Conservation (phyloP, 805 yeast genomes). For the Yarrowia porcina region DNA sequence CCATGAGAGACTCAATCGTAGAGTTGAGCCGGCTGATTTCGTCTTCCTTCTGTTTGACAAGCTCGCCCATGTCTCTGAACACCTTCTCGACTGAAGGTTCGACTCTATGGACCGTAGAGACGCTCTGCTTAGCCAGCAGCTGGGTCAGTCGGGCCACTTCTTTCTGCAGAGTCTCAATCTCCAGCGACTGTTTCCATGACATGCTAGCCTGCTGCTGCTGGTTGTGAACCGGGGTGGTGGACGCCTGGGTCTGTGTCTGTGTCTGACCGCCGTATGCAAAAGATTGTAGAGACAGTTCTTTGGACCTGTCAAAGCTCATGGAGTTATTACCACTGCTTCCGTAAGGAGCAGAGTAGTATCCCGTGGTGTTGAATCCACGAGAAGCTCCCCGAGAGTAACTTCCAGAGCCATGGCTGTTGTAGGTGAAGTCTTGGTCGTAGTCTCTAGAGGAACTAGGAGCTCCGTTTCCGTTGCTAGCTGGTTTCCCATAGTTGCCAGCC, state of each 20-base stretch:
- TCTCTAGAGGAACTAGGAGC: background rate
- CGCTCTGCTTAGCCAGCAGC: background rate
- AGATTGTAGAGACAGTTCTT: background rate
- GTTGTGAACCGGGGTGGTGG: background rate
- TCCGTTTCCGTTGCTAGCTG: background rate
- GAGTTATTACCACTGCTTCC: slow-evolving; percentile 7
- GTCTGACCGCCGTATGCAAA: background rate
- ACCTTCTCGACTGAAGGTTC: background rate
- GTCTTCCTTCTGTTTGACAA: slow-evolving; percentile 1
- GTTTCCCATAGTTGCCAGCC: slow-evolving; percentile 10
- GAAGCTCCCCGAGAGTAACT: slow-evolving; percentile 2
- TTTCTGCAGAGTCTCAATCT: background rate
- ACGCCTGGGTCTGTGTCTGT: background rate
- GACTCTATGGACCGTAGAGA: background rate
- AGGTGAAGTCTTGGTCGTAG: background rate
- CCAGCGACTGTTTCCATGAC: background rate
- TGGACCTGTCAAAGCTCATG: background rate
- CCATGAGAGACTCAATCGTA: slow-evolving; percentile 3
- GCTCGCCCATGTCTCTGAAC: slow-evolving; percentile 1
- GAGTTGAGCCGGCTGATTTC: background rate
- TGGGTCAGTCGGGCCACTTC: background rate
- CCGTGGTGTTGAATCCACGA: background rate
- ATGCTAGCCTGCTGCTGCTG: background rate
- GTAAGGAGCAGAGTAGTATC: slow-evolving; percentile 5
- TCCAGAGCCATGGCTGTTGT: background rate